A percentile compares a stretch with the other conserved stretches of the same genome.
These are phyloP conservation scores for Rhododendron ovatum DNA, from an alignment of 148 eudicot species.

Conservation along the genomic window DNA sequence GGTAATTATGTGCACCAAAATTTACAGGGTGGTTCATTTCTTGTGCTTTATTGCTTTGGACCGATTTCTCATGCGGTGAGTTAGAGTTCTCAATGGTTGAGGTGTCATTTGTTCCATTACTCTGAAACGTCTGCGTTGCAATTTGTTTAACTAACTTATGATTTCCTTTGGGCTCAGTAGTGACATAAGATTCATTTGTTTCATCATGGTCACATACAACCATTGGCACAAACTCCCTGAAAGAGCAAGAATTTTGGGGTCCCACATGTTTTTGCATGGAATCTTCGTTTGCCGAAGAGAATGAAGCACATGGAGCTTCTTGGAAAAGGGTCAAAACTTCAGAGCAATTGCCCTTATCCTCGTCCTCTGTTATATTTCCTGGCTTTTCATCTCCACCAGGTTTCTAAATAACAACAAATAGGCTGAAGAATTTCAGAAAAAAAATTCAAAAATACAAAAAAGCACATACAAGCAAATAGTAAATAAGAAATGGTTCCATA, in stretches of 20 bases:
- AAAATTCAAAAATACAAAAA: background rate
- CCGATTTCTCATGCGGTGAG: slow-evolving; percentile 19
- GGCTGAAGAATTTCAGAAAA: slow-evolving; percentile 6
- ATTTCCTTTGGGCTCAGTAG: slow-evolving; percentile 28
- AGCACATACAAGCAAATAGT: background rate
- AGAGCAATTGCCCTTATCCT: slow-evolving; percentile 31
- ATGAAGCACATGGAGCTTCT: slow-evolving; percentile 36
- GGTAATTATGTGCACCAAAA: slow-evolving; percentile 36
- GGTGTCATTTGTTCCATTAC: slow-evolving; percentile 34
- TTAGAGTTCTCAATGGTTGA: slow-evolving; percentile 10
- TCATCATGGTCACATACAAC: slow-evolving; percentile 23
- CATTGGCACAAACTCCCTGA: slow-evolving; percentile 41
- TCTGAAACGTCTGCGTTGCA: slow-evolving; percentile 28
- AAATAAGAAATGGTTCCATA: background rate
- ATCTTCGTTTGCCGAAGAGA: slow-evolving; percentile 31
- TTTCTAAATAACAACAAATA: slow-evolving; percentile 36
- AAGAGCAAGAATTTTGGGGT: slow-evolving; percentile 30
- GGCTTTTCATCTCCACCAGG: slow-evolving; percentile 34
- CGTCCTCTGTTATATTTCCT: slow-evolving; percentile 23
- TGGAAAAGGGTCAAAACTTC: slow-evolving; percentile 37
- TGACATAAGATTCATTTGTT: slow-evolving; percentile 33
- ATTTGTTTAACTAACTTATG: slow-evolving; percentile 25
- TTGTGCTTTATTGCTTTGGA: slow-evolving; percentile 13
- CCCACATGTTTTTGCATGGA: slow-evolving; percentile 25
- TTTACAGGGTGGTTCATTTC: slow-evolving; percentile 23